Evolutionary conservation across 2,329 filamentous ascomycete species (phyloP).

Genomic region (Berkeleyomyces rouxiae): DNA sequence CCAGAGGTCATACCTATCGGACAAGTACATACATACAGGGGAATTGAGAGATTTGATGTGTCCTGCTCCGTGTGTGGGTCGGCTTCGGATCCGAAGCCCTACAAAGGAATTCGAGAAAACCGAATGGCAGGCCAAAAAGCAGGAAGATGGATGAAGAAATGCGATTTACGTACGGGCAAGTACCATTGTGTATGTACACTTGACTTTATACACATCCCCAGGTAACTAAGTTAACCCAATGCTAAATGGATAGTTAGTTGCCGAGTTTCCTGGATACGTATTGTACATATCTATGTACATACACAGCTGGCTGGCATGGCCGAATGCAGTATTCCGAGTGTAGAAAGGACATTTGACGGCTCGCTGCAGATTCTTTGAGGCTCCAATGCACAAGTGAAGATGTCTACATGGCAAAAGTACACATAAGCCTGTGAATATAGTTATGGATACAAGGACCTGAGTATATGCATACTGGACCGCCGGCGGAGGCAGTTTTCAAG

Average conservation of each 20-base stretch:
- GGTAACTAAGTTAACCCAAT: no score
- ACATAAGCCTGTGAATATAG: neutral
- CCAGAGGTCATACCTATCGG: neutral
- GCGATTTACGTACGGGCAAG: neutral
- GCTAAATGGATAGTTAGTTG: no score
- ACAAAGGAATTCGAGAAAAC: neutral
- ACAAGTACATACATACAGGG: neutral
- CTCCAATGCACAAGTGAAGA: neutral
- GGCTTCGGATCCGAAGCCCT: neutral
- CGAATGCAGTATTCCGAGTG: neutral
- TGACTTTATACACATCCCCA: neutral
- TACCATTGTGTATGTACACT: neutral
- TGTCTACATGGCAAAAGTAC: no score
- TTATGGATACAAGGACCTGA: neutral
- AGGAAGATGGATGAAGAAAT: neutral
- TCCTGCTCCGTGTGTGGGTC: neutral
- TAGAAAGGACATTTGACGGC: neutral
- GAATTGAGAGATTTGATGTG: neutral
- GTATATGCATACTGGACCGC: neutral
- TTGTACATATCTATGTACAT: no score
- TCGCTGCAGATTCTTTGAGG: neutral
- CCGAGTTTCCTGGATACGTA: neutral
- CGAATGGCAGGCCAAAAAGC: neutral
- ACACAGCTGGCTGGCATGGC: neutral
- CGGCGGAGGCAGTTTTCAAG: no score